Evolutionary conservation across 495 filamentous ascomycete genomes (phyloP).

Genomic region (Podospora appendiculata): DNA sequence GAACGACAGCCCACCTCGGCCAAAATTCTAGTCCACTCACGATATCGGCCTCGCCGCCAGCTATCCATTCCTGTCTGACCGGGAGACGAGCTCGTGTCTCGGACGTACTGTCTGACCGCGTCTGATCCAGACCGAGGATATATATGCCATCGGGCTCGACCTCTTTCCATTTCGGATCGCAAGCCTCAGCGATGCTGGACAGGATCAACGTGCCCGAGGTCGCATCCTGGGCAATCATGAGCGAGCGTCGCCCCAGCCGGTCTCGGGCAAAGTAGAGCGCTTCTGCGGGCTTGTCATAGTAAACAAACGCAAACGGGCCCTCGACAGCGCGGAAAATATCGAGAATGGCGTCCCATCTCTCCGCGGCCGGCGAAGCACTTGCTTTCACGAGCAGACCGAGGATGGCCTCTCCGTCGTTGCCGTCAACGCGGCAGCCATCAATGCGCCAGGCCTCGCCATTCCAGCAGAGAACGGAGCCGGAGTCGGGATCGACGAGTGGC

Average conservation of each 20-base stretch:
- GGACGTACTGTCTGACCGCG: too few relatives aligned
- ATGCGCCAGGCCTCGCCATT: conserved; percentile 97
- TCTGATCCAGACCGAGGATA: conserved; percentile 42
- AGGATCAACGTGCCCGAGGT: conserved; percentile 48
- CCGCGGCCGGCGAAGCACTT: conserved; percentile 14
- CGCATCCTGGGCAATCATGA: conserved; percentile 48
- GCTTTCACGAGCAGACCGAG: conserved; percentile 55
- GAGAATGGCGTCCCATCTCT: conserved; percentile 32
- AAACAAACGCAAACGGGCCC: conserved; percentile 90
- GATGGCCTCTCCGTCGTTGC: conserved; percentile 73
- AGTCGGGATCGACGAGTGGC: conserved; percentile 54
- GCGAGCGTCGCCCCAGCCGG: conserved; percentile 75
- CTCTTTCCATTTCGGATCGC: conserved; percentile 57
- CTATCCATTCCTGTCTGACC: conserved; percentile 16
- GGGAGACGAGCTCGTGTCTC: background rate
- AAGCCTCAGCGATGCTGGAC: conserved; percentile 65
- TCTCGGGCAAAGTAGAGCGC: conserved; percentile 76
- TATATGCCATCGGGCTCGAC: conserved; percentile 77
- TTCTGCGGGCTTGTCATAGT: conserved; percentile 56
- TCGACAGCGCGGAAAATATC: conserved; percentile 55
- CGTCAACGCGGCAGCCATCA: conserved; percentile 40
- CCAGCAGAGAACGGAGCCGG: conserved; percentile 78
- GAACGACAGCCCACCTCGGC: conserved; percentile 12
- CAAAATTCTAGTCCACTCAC: conserved; percentile 24
- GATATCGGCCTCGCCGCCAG: conserved; percentile 19